Evolutionary conservation across 2,329 filamentous ascomycete species (phyloP).

Genomic region (Macroventuria anomochaeta): DNA sequence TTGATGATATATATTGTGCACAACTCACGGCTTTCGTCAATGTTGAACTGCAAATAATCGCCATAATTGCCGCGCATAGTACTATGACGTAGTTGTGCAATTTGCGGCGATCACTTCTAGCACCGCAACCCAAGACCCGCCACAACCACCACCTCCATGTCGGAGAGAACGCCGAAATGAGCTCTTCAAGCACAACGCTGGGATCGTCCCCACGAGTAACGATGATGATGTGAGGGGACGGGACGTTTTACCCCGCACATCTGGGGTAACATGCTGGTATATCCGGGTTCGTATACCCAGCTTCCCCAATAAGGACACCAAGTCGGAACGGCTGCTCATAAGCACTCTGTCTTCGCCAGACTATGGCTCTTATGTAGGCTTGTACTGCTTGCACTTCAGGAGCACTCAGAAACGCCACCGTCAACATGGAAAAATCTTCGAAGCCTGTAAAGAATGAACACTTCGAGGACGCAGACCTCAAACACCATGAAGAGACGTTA

Average conservation of each 20-base stretch:
- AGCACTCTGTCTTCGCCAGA: not conserved
- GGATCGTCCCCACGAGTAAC: not conserved
- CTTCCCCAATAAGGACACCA: not conserved
- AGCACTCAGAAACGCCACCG: not conserved
- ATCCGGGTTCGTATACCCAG: conserved; percentile 5
- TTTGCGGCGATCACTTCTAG: not conserved
- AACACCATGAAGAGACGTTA: not conserved
- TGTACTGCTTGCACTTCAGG: not conserved
- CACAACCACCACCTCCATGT: not conserved
- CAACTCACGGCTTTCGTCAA: no score
- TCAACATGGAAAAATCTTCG: not conserved
- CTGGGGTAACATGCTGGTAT: conserved; percentile 2
- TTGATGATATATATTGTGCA: no score
- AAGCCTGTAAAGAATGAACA: conserved; percentile 4
- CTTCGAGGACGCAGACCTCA: not conserved
- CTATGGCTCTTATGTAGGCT: not conserved
- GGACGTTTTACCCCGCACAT: conserved; percentile 12
- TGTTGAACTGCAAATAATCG: not conserved
- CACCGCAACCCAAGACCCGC: not conserved
- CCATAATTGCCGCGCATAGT: not conserved
- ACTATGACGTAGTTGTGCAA: no score
- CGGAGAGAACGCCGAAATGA: not conserved
- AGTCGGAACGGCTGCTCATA: not conserved
- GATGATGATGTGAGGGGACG: not conserved
- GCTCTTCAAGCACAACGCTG: no score